Evolutionary conservation across 1,139 yeast genomes (phyloP).

Genomic region (Yamadazyma atmosphaerica): DNA sequence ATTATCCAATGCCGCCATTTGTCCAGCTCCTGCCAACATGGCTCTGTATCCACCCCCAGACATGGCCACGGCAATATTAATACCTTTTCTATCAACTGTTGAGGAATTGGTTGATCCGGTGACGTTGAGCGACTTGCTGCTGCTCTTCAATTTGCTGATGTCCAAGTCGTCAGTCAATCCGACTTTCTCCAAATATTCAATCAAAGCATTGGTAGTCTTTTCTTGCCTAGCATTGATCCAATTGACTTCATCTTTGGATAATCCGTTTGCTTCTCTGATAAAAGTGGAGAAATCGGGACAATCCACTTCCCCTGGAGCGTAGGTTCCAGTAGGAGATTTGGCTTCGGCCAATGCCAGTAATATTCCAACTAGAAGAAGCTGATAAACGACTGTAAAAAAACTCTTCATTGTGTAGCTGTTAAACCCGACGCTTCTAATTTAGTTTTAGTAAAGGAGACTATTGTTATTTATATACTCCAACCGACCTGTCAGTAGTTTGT

Average conservation of each 20-base stretch:
- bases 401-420: background rate
- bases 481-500: too few species aligned
- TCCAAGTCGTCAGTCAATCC: slow-evolving; percentile 57
- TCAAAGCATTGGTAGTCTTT: slow-evolving; percentile 53
- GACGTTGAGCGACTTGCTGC: background rate
- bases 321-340: slow-evolving; percentile 59
- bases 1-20: slow-evolving; percentile 74
- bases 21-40: slow-evolving; percentile 89
- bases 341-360: slow-evolving; percentile 22
- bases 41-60: slow-evolving; percentile 95
- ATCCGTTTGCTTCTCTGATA: slow-evolving; percentile 35
- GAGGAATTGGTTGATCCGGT: background rate
- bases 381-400: background rate
- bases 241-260: slow-evolving; percentile 36
- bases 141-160: slow-evolving; percentile 42
- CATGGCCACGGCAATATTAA: slow-evolving; percentile 70
- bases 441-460: too few species aligned
- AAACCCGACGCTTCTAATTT: too few species aligned
- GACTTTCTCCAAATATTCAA: slow-evolving; percentile 55
- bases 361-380: background rate
- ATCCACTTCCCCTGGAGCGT: slow-evolving; percentile 61
- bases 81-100: background rate
- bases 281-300: slow-evolving; percentile 48
- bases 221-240: slow-evolving; percentile 52
- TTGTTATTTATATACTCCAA: too few species aligned